Percentiles rank a stretch among this genome's conserved stretches.
phyloP scores from a whole-genome alignment of 176 grass and related monocot genomes.

The Ensete ventricosum region DNA sequence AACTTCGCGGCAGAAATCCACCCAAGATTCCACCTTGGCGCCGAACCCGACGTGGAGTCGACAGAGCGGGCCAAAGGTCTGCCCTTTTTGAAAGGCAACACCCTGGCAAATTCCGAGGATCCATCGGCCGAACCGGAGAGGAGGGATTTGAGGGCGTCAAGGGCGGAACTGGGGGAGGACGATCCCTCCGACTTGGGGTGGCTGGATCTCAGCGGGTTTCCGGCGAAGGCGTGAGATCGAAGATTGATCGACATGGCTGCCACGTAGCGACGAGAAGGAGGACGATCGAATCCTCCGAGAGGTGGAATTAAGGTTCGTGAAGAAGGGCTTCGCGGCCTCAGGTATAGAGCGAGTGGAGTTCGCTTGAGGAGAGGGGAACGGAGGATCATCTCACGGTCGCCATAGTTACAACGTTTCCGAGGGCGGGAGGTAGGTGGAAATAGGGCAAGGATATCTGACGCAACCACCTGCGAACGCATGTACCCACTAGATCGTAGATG shows the following conservation, averaged over 20 bases:
- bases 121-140: conserved; percentile 9
- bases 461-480: background rate
- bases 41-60: conserved; percentile 1
- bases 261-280: background rate
- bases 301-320: background rate
- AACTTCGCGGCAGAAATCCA: conserved; percentile 54
- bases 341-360: background rate
- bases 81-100: conserved; percentile 71
- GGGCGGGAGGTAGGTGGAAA: background rate
- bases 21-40: conserved; percentile 42
- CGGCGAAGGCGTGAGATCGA: conserved; percentile 62
- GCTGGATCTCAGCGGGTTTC: conserved; percentile 52
- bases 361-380: background rate
- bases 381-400: background rate
- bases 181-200: conserved; percentile 19
- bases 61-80: conserved; percentile 49
- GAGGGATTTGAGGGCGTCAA: conserved; percentile 37
- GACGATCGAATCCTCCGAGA: background rate
- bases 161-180: conserved; percentile 27
- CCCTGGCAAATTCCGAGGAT: conserved; percentile 27
- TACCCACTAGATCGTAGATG: background rate
- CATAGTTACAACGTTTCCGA: background rate
- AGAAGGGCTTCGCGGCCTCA: background rate
- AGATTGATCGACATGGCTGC: conserved; percentile 62
- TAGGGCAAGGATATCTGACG: background rate